Evolutionary conservation across 1,284 basidiomycete genomes (phyloP).

Genomic region (Apiotrichum siamense): DNA sequence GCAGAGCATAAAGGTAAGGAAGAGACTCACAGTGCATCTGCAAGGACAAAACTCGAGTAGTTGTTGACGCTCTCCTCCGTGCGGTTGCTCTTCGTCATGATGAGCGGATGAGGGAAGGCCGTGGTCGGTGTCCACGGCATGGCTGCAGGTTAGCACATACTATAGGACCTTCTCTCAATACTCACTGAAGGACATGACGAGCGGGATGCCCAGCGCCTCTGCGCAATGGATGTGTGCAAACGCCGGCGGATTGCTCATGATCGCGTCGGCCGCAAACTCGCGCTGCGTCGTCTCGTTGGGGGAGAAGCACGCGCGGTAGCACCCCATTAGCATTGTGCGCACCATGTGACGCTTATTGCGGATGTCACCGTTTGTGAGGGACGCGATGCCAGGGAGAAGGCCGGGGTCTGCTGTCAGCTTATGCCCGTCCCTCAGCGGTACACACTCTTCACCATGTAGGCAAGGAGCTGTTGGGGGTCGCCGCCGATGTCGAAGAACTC

Average conservation of each 20-base stretch:
- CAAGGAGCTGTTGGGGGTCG: slow-evolving; percentile 42
- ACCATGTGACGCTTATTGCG: slow-evolving; percentile 39
- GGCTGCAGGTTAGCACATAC: slow-evolving; percentile 43
- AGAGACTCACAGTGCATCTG: slow-evolving; percentile 51
- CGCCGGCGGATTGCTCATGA: slow-evolving; percentile 60
- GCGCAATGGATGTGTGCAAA: slow-evolving; percentile 62
- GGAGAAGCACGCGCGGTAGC: slow-evolving; percentile 54
- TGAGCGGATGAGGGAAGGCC: slow-evolving; percentile 60
- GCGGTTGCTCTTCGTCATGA: slow-evolving; percentile 55
- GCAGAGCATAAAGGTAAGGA: not conserved
- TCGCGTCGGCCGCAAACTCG: slow-evolving; percentile 57
- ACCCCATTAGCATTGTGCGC: slow-evolving; percentile 55
- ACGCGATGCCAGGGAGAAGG: slow-evolving; percentile 33
- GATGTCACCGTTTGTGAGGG: slow-evolving; percentile 38
- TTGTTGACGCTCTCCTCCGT: slow-evolving; percentile 54
- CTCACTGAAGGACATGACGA: slow-evolving; percentile 49
- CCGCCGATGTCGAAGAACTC: slow-evolving; percentile 44
- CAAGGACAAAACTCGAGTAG: slow-evolving; percentile 56
- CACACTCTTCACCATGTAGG: slow-evolving; percentile 47
- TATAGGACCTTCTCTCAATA: fast-evolving
- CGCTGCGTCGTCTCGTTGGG: slow-evolving; percentile 50
- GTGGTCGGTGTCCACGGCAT: slow-evolving; percentile 66
- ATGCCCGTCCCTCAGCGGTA: slow-evolving; percentile 18
- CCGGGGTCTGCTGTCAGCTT: slow-evolving; percentile 35
- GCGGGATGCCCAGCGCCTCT: slow-evolving; percentile 58